Evolutionary conservation across 305 asterid species (phyloP).

Genomic region (Nicotiana rustica): DNA sequence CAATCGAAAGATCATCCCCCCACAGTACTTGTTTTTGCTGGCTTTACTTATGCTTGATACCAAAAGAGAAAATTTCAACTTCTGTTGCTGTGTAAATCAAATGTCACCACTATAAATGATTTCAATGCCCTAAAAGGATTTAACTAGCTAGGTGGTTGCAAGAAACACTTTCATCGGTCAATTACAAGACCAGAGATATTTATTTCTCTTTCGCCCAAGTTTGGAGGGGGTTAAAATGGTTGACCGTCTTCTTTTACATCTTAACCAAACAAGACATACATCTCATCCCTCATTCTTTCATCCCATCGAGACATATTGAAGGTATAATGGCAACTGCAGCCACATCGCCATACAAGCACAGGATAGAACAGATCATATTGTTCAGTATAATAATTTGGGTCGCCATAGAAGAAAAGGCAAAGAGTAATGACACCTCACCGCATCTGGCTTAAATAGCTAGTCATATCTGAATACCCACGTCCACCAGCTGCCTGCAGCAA

Average conservation of each 20-base stretch:
- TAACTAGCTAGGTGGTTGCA: slow-evolving; percentile 1
- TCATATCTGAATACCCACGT: slow-evolving; percentile 37
- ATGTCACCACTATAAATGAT: background rate
- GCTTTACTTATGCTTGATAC: background rate
- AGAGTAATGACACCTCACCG: slow-evolving; percentile 50
- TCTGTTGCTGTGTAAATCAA: background rate
- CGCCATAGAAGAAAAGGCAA: slow-evolving; percentile 37
- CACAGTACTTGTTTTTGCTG: background rate
- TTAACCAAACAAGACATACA: slow-evolving; percentile 17
- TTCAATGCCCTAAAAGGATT: slow-evolving; percentile 3
- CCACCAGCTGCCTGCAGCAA: slow-evolving; percentile 46
- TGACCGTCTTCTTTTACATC: background rate
- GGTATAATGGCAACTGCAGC: slow-evolving; percentile 12
- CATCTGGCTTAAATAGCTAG: slow-evolving; percentile 43
- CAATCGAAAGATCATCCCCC: background rate
- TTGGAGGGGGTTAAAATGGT: background rate
- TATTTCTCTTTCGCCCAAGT: background rate
- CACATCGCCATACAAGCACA: slow-evolving; percentile 34
- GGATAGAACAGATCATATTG: slow-evolving; percentile 14
- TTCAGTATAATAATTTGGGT: slow-evolving; percentile 29
- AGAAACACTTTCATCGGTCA: background rate
- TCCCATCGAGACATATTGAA: background rate
- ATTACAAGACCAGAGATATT: background rate
- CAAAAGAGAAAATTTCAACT: background rate
- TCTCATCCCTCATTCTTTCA: background rate